These are phyloP conservation scores for Pseudofabraea citricarpa DNA, from an alignment of 2,329 filamentous ascomycete species.

Conservation along the genomic window DNA sequence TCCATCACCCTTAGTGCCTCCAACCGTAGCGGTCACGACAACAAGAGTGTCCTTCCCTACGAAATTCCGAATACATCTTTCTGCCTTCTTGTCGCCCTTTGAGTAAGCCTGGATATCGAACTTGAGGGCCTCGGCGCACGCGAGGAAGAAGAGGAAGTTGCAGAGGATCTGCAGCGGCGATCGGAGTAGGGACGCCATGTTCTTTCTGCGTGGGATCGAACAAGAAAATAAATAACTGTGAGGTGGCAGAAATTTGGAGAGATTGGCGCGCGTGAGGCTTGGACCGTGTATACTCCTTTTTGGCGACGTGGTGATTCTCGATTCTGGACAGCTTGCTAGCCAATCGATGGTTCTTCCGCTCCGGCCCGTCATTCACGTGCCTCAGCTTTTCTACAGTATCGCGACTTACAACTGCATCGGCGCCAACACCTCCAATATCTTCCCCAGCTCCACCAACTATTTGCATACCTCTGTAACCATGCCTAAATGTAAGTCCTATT, in stretches of 20 bases:
- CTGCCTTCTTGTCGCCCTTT: conserved; percentile 60
- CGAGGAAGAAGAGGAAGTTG: conserved; percentile 51
- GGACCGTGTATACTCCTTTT: too few relatives aligned
- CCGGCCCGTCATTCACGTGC: conserved; percentile 1
- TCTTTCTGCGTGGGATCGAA: conserved; percentile 16
- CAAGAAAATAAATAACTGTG: conserved; percentile 4
- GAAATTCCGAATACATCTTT: conserved; percentile 96
- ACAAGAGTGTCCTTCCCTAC: conserved; percentile 88
- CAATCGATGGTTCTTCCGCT: conserved; percentile 1
- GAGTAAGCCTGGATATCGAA: conserved; percentile 80
- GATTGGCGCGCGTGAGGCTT: conserved; percentile 5
- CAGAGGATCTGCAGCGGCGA: conserved; percentile 54
- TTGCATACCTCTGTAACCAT: conserved; percentile 46
- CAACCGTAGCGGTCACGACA: conserved; percentile 85
- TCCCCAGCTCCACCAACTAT: neutral
- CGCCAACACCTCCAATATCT: neutral
- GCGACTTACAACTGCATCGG: too few relatives aligned
- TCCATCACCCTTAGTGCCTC: conserved; percentile 84
- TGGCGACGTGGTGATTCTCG: conserved; percentile 2
- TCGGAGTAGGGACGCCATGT: conserved; percentile 48
- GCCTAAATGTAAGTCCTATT: conserved; percentile 73
- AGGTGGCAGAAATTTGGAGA: conserved; percentile 5
- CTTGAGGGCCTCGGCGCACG: conserved; percentile 67
- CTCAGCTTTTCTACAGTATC: neutral
- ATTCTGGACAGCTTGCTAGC: neutral